A percentile compares a stretch with the other conserved stretches of the same genome.
phyloP scores from a whole-genome alignment of 108 stramenopile species.

The Nitzschia palea region DNA sequence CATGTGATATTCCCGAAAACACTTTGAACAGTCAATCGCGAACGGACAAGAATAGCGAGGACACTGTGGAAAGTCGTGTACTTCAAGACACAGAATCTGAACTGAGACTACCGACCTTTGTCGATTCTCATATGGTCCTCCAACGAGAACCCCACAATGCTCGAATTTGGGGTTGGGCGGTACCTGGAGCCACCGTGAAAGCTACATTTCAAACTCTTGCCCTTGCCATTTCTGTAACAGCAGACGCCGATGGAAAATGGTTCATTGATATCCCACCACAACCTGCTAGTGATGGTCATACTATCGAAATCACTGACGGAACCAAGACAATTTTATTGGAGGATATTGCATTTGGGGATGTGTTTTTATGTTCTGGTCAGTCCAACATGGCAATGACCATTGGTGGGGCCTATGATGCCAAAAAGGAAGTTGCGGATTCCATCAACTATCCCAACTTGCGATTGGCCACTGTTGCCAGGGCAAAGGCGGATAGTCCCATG shows the following conservation, averaged over 20 bases:
- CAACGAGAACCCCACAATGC: constrained; percentile 22
- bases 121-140: constrained; percentile 30
- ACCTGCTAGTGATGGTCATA: constrained; percentile 19
- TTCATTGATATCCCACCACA: constrained; percentile 23
- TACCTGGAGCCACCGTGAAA: constrained; percentile 10
- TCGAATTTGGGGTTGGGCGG: constrained; percentile 28
- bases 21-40: too few species aligned
- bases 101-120: constrained; percentile 19
- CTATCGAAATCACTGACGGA: constrained; percentile 16
- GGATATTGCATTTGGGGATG: constrained; percentile 40
- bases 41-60: not conserved
- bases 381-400: constrained; percentile 35
- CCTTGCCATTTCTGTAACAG: not conserved
- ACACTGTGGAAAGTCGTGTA: not conserved
- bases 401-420: not conserved
- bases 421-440: constrained; percentile 25
- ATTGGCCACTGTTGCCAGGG: constrained; percentile 17
- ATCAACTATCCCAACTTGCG: constrained; percentile 35
- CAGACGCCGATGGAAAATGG: constrained; percentile 13
- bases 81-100: not conserved
- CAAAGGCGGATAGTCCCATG: not conserved
- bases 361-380: constrained; percentile 39
- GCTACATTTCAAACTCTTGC: not conserved
- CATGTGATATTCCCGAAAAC: not conserved
- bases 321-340: not conserved